Evolutionary conservation across 352 stramenopile genomes (phyloP).

Genomic region (Pythium coloratum): DNA sequence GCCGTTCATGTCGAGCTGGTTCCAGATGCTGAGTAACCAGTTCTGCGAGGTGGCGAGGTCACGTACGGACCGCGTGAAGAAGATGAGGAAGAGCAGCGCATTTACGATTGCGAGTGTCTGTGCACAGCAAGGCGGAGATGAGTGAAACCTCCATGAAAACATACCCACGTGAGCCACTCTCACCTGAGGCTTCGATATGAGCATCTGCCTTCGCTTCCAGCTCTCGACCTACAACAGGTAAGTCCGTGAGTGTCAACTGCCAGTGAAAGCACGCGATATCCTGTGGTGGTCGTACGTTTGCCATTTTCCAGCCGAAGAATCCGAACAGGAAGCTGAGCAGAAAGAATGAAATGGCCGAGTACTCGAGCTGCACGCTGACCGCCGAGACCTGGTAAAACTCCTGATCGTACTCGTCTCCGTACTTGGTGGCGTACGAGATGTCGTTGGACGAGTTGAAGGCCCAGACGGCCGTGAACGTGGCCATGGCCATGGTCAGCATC

Average conservation of each 20-base stretch:
- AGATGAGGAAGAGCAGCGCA: constrained; percentile 77
- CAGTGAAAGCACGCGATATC: not conserved
- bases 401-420: constrained; percentile 81
- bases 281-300: constrained; percentile 31
- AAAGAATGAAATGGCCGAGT: constrained; percentile 82
- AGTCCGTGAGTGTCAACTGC: not conserved
- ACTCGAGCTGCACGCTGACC: constrained; percentile 78
- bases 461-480: constrained; percentile 84
- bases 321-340: constrained; percentile 79
- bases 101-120: constrained; percentile 83
- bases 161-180: not conserved
- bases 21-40: constrained; percentile 85
- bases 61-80: constrained; percentile 73
- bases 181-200: constrained; percentile 79
- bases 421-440: constrained; percentile 60
- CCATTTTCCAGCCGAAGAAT: constrained; percentile 87
- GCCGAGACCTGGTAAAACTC: constrained; percentile 80
- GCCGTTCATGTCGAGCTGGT: constrained; percentile 85
- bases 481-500: constrained; percentile 78
- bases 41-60: constrained; percentile 83
- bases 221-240: constrained; percentile 49
- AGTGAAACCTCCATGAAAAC: constrained; percentile 6
- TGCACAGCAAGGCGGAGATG: constrained; percentile 1
- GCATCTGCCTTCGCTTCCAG: constrained; percentile 68
- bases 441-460: constrained; percentile 86